Evolutionary conservation across 2,329 filamentous ascomycete genomes (phyloP), one percentile per base, ranked within the genome.

Genomic region (Monosporascus sp.): DNA sequence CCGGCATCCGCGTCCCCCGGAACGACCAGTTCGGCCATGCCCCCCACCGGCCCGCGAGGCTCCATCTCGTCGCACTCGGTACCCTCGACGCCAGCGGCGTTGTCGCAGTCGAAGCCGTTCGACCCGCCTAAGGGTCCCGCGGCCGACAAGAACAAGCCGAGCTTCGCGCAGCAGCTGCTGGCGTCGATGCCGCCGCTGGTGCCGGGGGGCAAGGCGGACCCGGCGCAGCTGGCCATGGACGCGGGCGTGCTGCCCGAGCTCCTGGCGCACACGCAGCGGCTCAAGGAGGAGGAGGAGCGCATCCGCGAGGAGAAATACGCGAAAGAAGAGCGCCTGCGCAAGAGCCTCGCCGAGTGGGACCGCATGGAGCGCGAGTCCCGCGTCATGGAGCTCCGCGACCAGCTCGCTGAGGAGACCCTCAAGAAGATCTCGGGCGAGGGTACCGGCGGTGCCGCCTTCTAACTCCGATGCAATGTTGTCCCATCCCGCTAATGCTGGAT

Each of bases 211-310:
- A 82, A 81, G 58, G 63, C 80, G 20, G 80, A 82, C 55, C 73
- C 76, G 1, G 65, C 70, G 18, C 69, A 76, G 60, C 64, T 73
- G 2, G 72, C 78, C 2, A 60, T 78, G 43, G 65, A 66, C 7
- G 71, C 72, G 1, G 78, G 80, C 17, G 75, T 83, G 24, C 72
- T 76, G 35, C 75, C 76, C 11, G 81, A 84, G 44, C 67, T 82
- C 17, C 79, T 82, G 56, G 65, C 74, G n/a, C 78, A 82, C 63
- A 77, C 75, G 58, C 71, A 73, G 37, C 79, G 78, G 54, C 71
- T 84, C 11, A 74, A 73, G 54, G 80, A 83, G 40, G 81, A 85
- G 46, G 81, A 84, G 61, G 81, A 84, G 64, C 77, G 76, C 56
- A 61, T 82, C 37, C 74, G 81, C 2, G 74, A 78, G 43, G 81